Evolutionary conservation across 2,329 filamentous ascomycete genomes (phyloP).

Genomic region (Leptographium galeiforme): DNA sequence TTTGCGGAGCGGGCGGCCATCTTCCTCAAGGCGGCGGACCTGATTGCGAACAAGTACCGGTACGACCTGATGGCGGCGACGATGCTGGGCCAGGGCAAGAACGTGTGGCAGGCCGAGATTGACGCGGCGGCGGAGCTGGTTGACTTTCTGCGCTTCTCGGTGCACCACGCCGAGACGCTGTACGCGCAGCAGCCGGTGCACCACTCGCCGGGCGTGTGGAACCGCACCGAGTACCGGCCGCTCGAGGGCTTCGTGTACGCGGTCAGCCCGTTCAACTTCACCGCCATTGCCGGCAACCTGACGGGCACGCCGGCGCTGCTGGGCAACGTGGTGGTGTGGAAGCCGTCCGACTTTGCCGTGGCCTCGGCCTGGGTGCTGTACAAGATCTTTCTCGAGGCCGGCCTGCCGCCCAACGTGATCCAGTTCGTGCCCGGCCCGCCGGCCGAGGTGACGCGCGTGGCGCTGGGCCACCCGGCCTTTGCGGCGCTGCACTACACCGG

Average conservation of each 20-base stretch:
- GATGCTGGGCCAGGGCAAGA: conserved; percentile 95
- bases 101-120: conserved; percentile 98
- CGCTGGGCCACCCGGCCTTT: conserved; percentile 66
- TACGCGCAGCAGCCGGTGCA: conserved; percentile 79
- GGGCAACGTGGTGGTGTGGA: conserved; percentile 94
- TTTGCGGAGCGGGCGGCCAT: conserved; percentile 86
- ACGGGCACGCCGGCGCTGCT: conserved; percentile 71
- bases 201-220: conserved; percentile 78
- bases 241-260: conserved; percentile 95
- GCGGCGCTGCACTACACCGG: conserved; percentile 92
- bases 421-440: conserved; percentile 89
- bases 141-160: conserved; percentile 90
- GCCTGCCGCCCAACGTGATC: conserved; percentile 77
- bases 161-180: conserved; percentile 83
- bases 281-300: conserved; percentile 82
- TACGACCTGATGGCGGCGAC: conserved; percentile 95
- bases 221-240: conserved; percentile 76
- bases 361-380: conserved; percentile 87
- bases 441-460: conserved; percentile 65
- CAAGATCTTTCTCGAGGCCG: conserved; percentile 81
- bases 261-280: conserved; percentile 93
- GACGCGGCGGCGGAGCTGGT: conserved; percentile 84
- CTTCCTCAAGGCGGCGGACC: conserved; percentile 90
- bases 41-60: conserved; percentile 83
- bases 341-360: conserved; percentile 81